These are phyloP conservation scores for Onygena corvina DNA, from an alignment of 2,329 filamentous ascomycete genomes.

Conservation along the genomic window DNA sequence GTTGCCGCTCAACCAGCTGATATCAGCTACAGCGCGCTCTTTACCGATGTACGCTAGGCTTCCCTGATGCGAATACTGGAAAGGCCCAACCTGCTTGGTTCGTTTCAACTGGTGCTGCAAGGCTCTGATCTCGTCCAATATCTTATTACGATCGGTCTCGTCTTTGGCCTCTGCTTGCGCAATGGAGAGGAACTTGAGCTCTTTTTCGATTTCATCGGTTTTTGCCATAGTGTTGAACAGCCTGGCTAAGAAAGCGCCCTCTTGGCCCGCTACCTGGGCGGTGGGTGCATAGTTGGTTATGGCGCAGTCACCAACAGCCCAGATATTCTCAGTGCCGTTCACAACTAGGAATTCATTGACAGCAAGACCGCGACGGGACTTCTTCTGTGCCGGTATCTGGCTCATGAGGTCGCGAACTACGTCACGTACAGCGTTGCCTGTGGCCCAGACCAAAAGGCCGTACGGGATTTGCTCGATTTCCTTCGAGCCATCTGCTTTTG, in stretches of 20 bases:
- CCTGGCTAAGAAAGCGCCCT: constrained; percentile 85
- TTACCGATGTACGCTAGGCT: constrained; percentile 95
- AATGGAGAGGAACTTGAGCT: constrained; percentile 57
- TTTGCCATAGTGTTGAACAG: constrained; percentile 99
- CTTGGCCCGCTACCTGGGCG: constrained; percentile 89
- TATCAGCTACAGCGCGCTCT: constrained; percentile 94
- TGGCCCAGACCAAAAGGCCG: constrained; percentile 94
- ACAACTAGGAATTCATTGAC: constrained; percentile 99
- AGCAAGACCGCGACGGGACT: constrained; percentile 83
- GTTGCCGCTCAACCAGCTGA: constrained; percentile 95
- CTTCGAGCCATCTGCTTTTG: constrained; percentile 73
- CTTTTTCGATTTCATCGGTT: constrained; percentile 67
- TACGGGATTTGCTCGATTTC: constrained; percentile 72
- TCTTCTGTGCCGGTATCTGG: constrained; percentile 86
- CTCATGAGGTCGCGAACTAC: constrained; percentile 83
- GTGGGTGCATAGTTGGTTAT: constrained; percentile 96
- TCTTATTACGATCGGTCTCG: constrained; percentile 45
- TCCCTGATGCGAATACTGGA: constrained; percentile 97
- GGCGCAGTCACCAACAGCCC: constrained; percentile 95
- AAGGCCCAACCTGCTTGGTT: constrained; percentile 90
- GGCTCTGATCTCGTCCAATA: constrained; percentile 66
- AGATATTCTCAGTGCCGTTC: constrained; percentile 91
- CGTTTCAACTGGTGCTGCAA: constrained; percentile 77
- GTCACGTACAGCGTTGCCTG: constrained; percentile 83
- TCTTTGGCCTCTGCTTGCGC: constrained; percentile 56